These are phyloP conservation scores for Trichosporon coremiiforme DNA, from an alignment of 1,284 basidiomycete genomes.

Conservation along the genomic window DNA sequence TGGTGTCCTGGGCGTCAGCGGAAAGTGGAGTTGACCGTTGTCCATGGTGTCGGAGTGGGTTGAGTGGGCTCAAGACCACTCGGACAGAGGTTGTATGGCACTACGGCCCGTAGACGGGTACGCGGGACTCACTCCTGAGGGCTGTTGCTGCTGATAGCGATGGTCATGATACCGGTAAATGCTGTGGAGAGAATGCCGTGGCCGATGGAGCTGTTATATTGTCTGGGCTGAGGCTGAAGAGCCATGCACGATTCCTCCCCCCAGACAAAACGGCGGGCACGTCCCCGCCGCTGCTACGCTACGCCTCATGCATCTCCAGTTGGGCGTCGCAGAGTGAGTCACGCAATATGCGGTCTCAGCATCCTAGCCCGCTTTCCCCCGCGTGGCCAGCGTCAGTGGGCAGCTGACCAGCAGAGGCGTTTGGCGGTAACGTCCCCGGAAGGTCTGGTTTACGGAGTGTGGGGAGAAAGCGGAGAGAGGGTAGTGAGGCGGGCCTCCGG, in stretches of 20 bases:
- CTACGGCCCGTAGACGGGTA: no score
- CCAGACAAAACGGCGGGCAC: neutral
- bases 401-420: neutral
- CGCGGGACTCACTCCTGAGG: neutral
- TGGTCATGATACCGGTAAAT: neutral
- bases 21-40: neutral
- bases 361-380: neutral
- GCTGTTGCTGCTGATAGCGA: neutral
- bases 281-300: neutral
- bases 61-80: no score
- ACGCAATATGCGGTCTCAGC: no score
- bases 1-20: neutral
- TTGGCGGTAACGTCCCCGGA: neutral
- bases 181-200: neutral
- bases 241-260: neutral
- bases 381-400: no score
- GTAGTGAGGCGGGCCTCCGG: neutral
- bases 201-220: neutral
- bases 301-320: neutral
- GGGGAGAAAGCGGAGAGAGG: neutral
- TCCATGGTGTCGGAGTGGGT: neutral
- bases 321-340: neutral
- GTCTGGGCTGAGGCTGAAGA: neutral
- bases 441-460: neutral
- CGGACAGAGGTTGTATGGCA: no score